Base-by-base conservation (phyloP, 495 filamentous ascomycete species). In the Lepraria neglecta region DNA sequence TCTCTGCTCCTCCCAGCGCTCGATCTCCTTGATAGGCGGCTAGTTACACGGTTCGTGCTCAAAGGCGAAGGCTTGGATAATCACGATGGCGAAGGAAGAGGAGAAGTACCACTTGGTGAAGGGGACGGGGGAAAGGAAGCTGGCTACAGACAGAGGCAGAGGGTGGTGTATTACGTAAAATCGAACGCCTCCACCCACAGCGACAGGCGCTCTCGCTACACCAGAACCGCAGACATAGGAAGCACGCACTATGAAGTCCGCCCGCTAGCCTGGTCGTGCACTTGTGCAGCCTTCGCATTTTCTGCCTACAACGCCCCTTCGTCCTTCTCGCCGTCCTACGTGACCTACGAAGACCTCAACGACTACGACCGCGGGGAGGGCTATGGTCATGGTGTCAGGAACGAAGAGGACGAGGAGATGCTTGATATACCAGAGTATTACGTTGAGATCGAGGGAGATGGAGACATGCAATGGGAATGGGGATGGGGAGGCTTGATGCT, bases 201-300 rank as follows among this genome's bases (percentile, higher is more conserved):
- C 62, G 63, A 67, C 64, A 68, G 65, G 55, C 59, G 67, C 56
- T 66, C 56, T 60, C 61, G 65, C 61, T 66, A 35, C 52, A 11
- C 55, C 61, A 55, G 57, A 12, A 30, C 40, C 40, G 48, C n/a
- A 55, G 42, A 58, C 54, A 54, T 64, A 59, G 47, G 57, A 33
- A 31, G 63, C 64, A 74, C 70, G 42, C 68, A 66, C 65, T 95
- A 96, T 73, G 79, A 87, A 65, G 88, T 95, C 28, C 80, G 84
- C 9, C 75, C 88, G 7, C 60, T 68, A 3, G 86, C 89, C n/a
- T 97, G 92, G 92, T 90, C 89, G 69, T 97, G 92, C 70, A 87
- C 83, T 11, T 97, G 92, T 77, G 86, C 89, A 2, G 84, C 84
- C 4, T 97, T 95, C 69, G 80, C 87, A 0, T 86, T 92, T 61